phyloP scores from a whole-genome alignment of 208 protist genomes.

The Acanthamoeba healyi region DNA sequence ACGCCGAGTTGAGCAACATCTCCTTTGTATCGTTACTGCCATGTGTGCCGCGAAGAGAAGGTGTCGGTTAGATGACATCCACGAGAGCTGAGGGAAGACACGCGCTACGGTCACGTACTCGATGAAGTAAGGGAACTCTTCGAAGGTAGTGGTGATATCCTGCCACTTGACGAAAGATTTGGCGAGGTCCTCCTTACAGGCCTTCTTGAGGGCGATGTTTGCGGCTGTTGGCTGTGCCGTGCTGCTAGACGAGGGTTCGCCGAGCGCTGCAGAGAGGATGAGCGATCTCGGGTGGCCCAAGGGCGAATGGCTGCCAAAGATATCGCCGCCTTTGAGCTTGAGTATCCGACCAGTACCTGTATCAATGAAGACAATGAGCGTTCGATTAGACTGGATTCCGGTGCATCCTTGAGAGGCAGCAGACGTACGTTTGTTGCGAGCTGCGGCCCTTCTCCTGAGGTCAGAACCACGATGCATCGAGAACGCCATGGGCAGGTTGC shows the following conservation, averaged over 20 bases:
- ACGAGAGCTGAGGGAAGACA: neutral
- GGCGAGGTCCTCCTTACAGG: conserved; percentile 60
- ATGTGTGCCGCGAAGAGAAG: neutral
- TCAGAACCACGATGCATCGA: neutral
- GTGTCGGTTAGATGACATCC: neutral
- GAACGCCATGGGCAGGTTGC: conserved; percentile 56
- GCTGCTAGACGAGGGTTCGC: neutral
- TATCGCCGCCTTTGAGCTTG: neutral
- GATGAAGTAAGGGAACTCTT: conserved; percentile 62
- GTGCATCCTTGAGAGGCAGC: neutral
- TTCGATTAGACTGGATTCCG: neutral
- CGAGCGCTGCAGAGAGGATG: neutral
- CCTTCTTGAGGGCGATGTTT: conserved; percentile 19
- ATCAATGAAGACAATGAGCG: neutral
- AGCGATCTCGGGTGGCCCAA: neutral
- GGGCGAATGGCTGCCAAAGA: neutral
- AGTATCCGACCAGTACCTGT: neutral
- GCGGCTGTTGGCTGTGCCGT: neutral
- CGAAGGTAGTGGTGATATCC: conserved; percentile 55
- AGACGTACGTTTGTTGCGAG: neutral
- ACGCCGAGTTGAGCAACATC: conserved; percentile 60
- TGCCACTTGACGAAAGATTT: conserved; percentile 68
- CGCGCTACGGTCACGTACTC: neutral
- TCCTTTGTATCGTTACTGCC: conserved; percentile 53
- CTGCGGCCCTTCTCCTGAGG: neutral